These are phyloP conservation scores for Pleurozium schreberi DNA, from an alignment of 225 moss, liverwort and hornwort species.

Conservation along the genomic window DNA sequence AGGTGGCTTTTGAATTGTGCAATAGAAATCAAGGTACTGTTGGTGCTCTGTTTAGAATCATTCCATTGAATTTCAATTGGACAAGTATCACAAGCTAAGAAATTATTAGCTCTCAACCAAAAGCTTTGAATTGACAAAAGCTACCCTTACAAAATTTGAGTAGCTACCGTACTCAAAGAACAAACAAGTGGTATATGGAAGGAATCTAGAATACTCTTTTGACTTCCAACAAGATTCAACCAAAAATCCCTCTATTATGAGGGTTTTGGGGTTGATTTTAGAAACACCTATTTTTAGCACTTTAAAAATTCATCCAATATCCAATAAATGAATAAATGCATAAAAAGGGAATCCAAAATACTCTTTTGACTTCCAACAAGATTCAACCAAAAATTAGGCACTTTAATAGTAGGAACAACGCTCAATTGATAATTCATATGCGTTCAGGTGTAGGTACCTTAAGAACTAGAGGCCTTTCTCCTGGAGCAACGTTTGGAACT, in stretches of 20 bases:
- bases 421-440: background rate
- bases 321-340: background rate
- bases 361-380: background rate
- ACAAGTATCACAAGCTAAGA: background rate
- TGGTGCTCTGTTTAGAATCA: background rate
- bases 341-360: background rate
- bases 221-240: too few species aligned
- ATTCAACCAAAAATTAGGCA: background rate
- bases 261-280: background rate
- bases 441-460: background rate
- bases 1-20: background rate
- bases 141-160: background rate
- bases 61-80: background rate
- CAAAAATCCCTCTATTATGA: background rate
- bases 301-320: background rate
- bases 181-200: background rate
- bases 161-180: background rate
- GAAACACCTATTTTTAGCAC: background rate
- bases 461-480: slow-evolving; percentile 24
- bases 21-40: background rate
- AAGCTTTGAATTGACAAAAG: background rate
- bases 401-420: background rate
- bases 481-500: slow-evolving; percentile 40
- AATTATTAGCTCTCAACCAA: background rate
- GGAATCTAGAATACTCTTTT: too few species aligned